Evolutionary conservation across 371 early-diverging fungal species (phyloP).

Genomic region (Zancudomyces culisetae): DNA sequence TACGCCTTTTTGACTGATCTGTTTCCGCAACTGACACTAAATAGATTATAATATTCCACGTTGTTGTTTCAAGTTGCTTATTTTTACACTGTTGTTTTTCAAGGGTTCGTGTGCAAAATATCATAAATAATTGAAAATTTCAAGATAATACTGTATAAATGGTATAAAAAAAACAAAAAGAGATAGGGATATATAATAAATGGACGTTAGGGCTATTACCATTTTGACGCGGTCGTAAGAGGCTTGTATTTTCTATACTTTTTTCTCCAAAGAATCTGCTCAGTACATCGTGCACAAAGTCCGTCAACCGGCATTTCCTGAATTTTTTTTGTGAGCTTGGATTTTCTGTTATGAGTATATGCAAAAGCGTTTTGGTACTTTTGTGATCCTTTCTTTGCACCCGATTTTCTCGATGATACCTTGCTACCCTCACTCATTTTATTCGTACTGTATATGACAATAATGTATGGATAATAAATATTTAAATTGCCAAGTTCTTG

Average conservation of each 20-base stretch:
- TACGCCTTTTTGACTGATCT: conserved; percentile 84
- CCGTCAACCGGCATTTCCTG: conserved; percentile 64
- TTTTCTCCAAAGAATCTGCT: conserved; percentile 79
- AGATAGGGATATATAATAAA: too few relatives aligned
- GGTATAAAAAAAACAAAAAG: too few relatives aligned
- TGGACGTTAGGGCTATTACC: too few relatives aligned
- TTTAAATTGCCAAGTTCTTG: too few relatives aligned
- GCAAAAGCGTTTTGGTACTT: conserved; percentile 78
- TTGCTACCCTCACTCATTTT: conserved; percentile 9
- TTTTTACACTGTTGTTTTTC: too few relatives aligned
- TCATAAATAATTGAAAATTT: too few relatives aligned
- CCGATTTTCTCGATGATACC: conserved; percentile 17
- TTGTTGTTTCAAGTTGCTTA: neutral
- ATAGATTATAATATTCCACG: neutral
- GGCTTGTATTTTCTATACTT: conserved; percentile 93
- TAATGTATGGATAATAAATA: too few relatives aligned
- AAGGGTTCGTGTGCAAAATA: too few relatives aligned
- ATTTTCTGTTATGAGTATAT: conserved; percentile 69
- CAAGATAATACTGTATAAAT: too few relatives aligned
- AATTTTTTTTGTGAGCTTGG: conserved; percentile 56
- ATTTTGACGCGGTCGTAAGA: conserved; percentile 71
- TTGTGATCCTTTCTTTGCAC: conserved; percentile 51
- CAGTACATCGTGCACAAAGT: conserved; percentile 74
- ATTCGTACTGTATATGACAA: too few relatives aligned
- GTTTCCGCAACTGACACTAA: conserved; percentile 31